phyloP scores from a whole-genome alignment of 2,329 filamentous ascomycete species.

The Xylariaceae sp. region DNA sequence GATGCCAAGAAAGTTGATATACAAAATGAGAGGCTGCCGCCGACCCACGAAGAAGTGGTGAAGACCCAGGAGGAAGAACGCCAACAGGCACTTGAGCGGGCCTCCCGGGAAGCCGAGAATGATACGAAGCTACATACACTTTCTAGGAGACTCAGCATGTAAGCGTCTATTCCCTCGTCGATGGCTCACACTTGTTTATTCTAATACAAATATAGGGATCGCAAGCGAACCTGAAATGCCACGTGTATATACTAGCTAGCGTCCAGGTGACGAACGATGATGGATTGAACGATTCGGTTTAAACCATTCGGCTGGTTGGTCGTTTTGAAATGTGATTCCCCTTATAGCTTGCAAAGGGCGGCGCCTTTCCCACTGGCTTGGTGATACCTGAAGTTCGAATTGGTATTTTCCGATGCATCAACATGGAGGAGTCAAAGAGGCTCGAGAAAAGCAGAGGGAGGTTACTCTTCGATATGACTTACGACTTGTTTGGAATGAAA shows the following conservation, averaged over 20 bases:
- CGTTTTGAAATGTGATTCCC: slow-evolving; percentile 15
- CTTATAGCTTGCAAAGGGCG: slow-evolving; percentile 8
- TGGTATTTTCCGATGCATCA: slow-evolving; percentile 20
- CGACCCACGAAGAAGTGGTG: slow-evolving; percentile 85
- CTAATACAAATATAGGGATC: slow-evolving; percentile 30
- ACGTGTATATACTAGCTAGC: slow-evolving; percentile 24
- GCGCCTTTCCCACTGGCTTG: slow-evolving; percentile 18
- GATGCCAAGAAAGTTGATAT: slow-evolving; percentile 95
- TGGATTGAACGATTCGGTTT: slow-evolving; percentile 20
- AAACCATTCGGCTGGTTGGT: slow-evolving; percentile 16
- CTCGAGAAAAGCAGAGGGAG: slow-evolving; percentile 14
- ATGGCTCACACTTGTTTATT: background rate
- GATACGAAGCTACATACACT: slow-evolving; percentile 77
- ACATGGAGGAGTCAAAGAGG: slow-evolving; percentile 14
- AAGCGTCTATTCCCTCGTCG: slow-evolving; percentile 43
- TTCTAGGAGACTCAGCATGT: slow-evolving; percentile 94
- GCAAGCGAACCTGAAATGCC: slow-evolving; percentile 29
- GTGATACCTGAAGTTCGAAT: slow-evolving; percentile 21
- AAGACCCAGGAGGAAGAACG: slow-evolving; percentile 78
- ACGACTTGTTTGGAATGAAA: slow-evolving; percentile 18
- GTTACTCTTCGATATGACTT: slow-evolving; percentile 14
- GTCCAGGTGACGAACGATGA: slow-evolving; percentile 16
- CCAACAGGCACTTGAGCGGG: slow-evolving; percentile 78
- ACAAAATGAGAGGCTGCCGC: slow-evolving; percentile 92
- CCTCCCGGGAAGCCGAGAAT: slow-evolving; percentile 84